Base-by-base conservation (phyloP, 1,284 basidiomycete genomes). In the Rhodofomes roseus region DNA sequence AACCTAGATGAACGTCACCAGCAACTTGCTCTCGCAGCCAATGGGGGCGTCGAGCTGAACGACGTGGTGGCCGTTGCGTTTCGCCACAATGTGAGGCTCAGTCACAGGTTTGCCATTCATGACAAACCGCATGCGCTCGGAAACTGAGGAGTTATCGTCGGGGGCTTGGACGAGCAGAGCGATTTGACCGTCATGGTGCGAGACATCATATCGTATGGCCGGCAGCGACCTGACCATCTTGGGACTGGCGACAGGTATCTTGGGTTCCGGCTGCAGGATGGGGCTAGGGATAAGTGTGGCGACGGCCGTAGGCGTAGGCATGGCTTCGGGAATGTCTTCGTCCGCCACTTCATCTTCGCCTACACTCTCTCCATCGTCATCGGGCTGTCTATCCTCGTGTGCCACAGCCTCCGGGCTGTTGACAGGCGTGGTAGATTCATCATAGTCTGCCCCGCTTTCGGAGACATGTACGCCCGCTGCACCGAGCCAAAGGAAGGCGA, bases 141-240 rank as follows among this genome's bases (percentile, higher is more conserved):
- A 14, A n/a, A 12, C 31, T 16, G 20, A 9, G 20, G 20, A 4
- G 8, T 27, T 9, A 18, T 29, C 25, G 20, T 46, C 31, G 20
- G 60, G 56, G 8, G 46, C 27, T 14, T 41, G 60, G n/a, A 61
- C 53, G 23, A 58, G 44, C 5, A 61, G 14, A 14, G 52, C 40
- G 23, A 58, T n/a, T 29, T 36, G 25, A 22, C 52, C 52, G 16
- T 31, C 34, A 34, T 20, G 31, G 51, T n/a, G n/a, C 20, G 43
- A 46, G 14, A 61, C 36, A 25, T 61, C 53, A 8, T 36, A 52
- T 3, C 43, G 41, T 6, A 60, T 27, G 7, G 31, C 34, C 29
- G 50, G 31, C 11, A 31, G 37, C 9, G 20, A 52, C 20, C 11
- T 18, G 27, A 37, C 7, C 20, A 34, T 50, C 25, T 29, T 29